phyloP scores from a whole-genome alignment of 108 stramenopile genomes.

The Mayamaea pseudoterrestris region DNA sequence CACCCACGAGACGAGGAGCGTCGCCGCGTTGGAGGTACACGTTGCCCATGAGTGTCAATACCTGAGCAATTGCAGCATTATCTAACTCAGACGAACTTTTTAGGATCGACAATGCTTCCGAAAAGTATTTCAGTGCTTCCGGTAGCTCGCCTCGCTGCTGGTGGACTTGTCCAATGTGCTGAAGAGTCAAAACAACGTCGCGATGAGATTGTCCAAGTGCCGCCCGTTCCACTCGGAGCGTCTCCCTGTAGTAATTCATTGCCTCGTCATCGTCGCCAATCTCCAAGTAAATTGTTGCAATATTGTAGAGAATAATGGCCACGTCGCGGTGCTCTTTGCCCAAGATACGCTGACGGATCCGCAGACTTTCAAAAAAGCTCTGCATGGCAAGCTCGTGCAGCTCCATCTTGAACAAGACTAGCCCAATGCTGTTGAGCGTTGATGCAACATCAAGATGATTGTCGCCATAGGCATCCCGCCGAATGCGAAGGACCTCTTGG shows the following conservation, averaged over 20 bases:
- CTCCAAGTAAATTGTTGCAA: slow-evolving; percentile 50
- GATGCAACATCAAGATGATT: slow-evolving; percentile 39
- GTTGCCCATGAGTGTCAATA: slow-evolving; percentile 47
- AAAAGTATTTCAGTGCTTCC: slow-evolving; percentile 30
- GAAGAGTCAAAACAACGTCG: slow-evolving; percentile 43
- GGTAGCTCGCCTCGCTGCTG: slow-evolving; percentile 44
- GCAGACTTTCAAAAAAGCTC: slow-evolving; percentile 41
- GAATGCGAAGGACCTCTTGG: slow-evolving; percentile 51
- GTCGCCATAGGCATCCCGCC: slow-evolving; percentile 28
- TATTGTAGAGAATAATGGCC: slow-evolving; percentile 34
- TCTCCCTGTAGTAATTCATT: slow-evolving; percentile 35
- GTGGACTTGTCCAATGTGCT: slow-evolving; percentile 46
- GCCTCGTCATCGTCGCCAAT: slow-evolving; percentile 51
- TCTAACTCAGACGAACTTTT: not conserved
- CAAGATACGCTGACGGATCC: slow-evolving; percentile 30
- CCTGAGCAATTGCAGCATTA: slow-evolving; percentile 20
- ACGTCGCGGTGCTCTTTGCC: slow-evolving; percentile 35
- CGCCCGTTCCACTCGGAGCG: slow-evolving; percentile 39
- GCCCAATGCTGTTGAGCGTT: slow-evolving; percentile 47
- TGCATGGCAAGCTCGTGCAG: slow-evolving; percentile 38
- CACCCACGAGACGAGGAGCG: slow-evolving; percentile 20
- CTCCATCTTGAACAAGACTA: slow-evolving; percentile 44
- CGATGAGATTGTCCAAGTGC: slow-evolving; percentile 26
- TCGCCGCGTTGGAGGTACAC: slow-evolving; percentile 36
- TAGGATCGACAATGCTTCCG: slow-evolving; percentile 37